Percentiles rank a stretch among this genome's conserved stretches.
These are phyloP conservation scores for Trypanosoma vivax DNA, from an alignment of 208 protist genomes.

Conservation along the genomic window DNA sequence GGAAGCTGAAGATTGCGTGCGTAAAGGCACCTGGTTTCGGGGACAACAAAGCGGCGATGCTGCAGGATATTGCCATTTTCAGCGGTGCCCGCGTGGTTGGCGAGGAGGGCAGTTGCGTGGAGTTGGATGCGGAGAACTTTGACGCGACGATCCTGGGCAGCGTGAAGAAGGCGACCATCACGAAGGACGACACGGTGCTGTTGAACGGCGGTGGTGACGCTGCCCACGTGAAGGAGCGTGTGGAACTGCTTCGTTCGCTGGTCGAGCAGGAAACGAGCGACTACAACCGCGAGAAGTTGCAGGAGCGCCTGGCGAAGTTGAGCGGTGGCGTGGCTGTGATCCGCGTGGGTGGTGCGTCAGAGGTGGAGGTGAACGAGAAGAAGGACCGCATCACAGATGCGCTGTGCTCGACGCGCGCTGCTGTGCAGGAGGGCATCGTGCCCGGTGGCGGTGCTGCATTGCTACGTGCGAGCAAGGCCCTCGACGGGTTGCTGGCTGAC, in stretches of 20 bases:
- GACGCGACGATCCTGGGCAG: constrained; percentile 63
- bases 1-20: constrained; percentile 83
- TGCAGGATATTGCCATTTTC: constrained; percentile 98
- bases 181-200: constrained; percentile 97
- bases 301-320: constrained; percentile 98
- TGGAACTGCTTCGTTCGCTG: constrained; percentile 85
- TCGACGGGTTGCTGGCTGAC: constrained; percentile 81
- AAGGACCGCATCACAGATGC: constrained; percentile 99
- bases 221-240: constrained; percentile 87
- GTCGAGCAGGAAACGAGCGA: constrained; percentile 85
- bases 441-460: constrained; percentile 96
- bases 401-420: constrained; percentile 98
- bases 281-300: constrained; percentile 97
- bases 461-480: constrained; percentile 82
- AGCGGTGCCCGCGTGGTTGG: constrained; percentile 93
- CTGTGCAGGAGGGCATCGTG: constrained; percentile 99
- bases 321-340: constrained; percentile 95
- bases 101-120: constrained; percentile 88
- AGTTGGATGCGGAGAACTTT: constrained; percentile 74
- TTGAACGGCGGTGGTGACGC: constrained; percentile 93
- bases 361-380: constrained; percentile 99
- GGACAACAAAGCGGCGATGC: constrained; percentile 96
- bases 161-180: constrained; percentile 87
- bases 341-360: constrained; percentile 95
- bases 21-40: constrained; percentile 99